A percentile compares a stretch with the other conserved stretches of the same genome.
Conservation (phyloP, 257 asterid genomes). For the Solanum infundibuliforme region DNA sequence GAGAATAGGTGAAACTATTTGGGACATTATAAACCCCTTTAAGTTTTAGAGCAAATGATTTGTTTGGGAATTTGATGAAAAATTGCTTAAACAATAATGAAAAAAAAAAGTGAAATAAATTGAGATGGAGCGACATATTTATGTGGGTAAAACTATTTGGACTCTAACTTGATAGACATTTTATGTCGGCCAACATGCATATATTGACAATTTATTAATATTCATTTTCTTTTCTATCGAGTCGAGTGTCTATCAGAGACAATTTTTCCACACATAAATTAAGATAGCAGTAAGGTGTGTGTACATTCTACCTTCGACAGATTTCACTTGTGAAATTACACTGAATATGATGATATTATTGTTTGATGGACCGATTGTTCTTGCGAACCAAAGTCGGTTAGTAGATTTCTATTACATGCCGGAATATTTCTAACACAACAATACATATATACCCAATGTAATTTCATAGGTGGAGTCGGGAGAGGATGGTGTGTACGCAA, state of each 20-base stretch:
- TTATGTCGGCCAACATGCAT: not conserved
- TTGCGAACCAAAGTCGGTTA: not conserved
- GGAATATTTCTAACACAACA: not conserved
- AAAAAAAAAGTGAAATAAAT: not conserved
- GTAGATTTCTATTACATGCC: not conserved
- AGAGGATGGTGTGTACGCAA: not conserved
- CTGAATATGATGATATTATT: not conserved
- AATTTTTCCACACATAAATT: not conserved
- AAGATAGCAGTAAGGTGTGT: not conserved
- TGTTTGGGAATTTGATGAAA: not conserved
- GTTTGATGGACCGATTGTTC: not conserved
- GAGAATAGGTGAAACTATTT: not conserved
- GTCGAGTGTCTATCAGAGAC: not conserved
- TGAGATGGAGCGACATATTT: not conserved
- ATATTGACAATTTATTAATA: not conserved
- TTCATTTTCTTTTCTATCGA: not conserved
- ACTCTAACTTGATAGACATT: not conserved
- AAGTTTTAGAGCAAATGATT: not conserved
- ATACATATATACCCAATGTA: not conserved
- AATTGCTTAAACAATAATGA: not conserved
- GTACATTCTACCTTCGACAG: not conserved
- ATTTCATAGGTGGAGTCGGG: not conserved
- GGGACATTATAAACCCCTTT: not conserved
- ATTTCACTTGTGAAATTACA: not conserved
- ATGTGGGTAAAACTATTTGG: not conserved